Base-by-base conservation (phyloP, 805 yeast genomes). In the Zygosaccharomyces rouxii region DNA sequence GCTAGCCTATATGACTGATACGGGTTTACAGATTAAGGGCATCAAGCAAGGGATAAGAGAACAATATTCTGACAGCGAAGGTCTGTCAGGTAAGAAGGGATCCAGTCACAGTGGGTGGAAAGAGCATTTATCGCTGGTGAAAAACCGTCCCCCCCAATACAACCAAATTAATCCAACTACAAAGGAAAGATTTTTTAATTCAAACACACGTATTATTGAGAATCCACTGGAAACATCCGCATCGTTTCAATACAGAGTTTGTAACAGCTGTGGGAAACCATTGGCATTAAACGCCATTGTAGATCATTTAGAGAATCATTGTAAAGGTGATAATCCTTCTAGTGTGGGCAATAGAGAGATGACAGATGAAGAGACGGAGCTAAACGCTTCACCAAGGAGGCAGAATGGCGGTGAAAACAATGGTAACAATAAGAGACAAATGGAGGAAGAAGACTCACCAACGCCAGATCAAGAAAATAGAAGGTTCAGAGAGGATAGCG, bases 201-300 rank as follows among this genome's bases (percentile, higher is more conserved):
- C 60, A 7, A 57, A 56, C 46, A 53, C 62, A 14, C 54, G 50
- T 10, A 48, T 62, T 23, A 21, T 61, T 3, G 56, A 55, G 7
- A 52, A 57, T 40, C 55, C 61, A 14, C 29, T 61, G 7, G 58
- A 58, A n/a, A 19, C 50, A 3, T 44, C 47, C 9, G 41, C 51
- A 3, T 44, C 53, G 3, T 42, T 57, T 19, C 53, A 55, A 23
- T 63, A 60, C 44, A 58, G 69, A 37, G 55, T 64, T 23, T 67
- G 71, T 55, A 62, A 62, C 37, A 46, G 54, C 26, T 67, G 71
- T 49, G 62, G 62, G 5, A 63, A 56, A 43, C 71, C 71, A 2
- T 50, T 67, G 5, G 55, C 58, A 30, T 42, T 59, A 19, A 51
- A 55, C 7, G 56, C 58, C 2, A 49, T 63, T 13, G 49, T 60